Evolutionary conservation across 805 yeast species (phyloP).

Genomic region (Blastobotrys muscicola): DNA sequence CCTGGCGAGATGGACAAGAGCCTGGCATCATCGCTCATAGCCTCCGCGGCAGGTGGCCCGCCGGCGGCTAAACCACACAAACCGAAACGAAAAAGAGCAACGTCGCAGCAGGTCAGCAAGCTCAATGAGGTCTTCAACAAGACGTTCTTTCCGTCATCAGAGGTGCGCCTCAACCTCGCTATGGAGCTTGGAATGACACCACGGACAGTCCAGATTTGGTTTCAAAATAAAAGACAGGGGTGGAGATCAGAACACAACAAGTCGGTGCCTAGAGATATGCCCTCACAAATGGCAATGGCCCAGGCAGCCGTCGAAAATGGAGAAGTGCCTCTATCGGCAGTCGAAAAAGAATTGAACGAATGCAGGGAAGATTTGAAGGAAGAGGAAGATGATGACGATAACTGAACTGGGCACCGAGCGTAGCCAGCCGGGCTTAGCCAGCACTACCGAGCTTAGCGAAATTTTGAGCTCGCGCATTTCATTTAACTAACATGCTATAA

Average conservation of each 20-base stretch:
- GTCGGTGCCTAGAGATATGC: slow-evolving; percentile 14
- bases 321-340: too few species aligned
- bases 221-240: slow-evolving; percentile 63
- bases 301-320: too few species aligned
- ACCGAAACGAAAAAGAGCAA: slow-evolving; percentile 57
- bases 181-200: slow-evolving; percentile 75
- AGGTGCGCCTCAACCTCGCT: slow-evolving; percentile 60
- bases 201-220: slow-evolving; percentile 85
- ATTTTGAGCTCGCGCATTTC: too few species aligned
- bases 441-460: too few species aligned
- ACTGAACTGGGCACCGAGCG: too few species aligned
- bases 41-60: not conserved
- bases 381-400: too few species aligned
- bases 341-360: too few species aligned
- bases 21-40: not conserved
- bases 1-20: not conserved
- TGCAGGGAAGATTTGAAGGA: too few species aligned
- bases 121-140: slow-evolving; percentile 62
- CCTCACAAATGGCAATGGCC: not conserved
- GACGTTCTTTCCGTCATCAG: slow-evolving; percentile 72
- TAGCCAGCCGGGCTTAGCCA: too few species aligned
- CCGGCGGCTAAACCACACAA: slow-evolving; percentile 10
- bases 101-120: slow-evolving; percentile 67
- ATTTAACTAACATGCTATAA: too few species aligned
- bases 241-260: slow-evolving; percentile 21